These are phyloP conservation scores for Knufia petricola DNA, from an alignment of 2,329 filamentous ascomycete genomes.

Conservation along the genomic window DNA sequence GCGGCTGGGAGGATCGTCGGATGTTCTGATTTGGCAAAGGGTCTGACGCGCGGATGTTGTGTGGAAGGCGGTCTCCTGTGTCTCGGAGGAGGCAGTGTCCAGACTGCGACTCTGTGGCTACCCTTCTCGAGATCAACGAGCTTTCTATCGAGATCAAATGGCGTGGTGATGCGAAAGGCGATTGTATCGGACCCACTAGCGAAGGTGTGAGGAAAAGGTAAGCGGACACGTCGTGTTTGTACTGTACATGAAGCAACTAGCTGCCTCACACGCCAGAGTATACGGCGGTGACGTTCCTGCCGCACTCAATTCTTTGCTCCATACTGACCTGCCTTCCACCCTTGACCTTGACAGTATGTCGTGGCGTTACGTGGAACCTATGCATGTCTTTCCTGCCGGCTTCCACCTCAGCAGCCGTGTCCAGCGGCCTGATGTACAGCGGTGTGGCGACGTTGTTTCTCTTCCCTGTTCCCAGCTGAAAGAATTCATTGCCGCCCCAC, in stretches of 20 bases:
- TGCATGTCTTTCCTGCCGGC: conserved; percentile 58
- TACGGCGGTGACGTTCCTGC: conserved; percentile 68
- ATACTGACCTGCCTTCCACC: conserved; percentile 59
- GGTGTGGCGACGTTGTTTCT: conserved; percentile 69
- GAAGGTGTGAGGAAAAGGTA: too few species aligned
- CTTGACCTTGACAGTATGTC: conserved; percentile 57
- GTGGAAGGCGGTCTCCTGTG: too few species aligned
- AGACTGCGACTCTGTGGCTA: too few species aligned
- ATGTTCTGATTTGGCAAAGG: too few species aligned
- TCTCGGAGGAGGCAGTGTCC: too few species aligned
- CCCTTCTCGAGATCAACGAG: too few species aligned
- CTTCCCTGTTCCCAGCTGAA: conserved; percentile 85
- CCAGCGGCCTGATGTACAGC: conserved; percentile 67
- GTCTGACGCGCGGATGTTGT: too few species aligned
- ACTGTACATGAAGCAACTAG: not conserved
- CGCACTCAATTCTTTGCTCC: conserved; percentile 84
- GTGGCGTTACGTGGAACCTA: conserved; percentile 71
- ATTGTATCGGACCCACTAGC: too few species aligned
- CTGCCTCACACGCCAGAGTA: conserved; percentile 54
- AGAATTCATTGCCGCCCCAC: conserved; percentile 93
- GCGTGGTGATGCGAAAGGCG: too few species aligned
- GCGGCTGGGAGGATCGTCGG: too few species aligned
- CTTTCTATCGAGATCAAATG: too few species aligned
- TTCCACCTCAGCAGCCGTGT: conserved; percentile 53
- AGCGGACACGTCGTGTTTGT: too few species aligned